Evolutionary conservation across 345 rosid species (phyloP), one percentile per base, ranked within the genome.

Genomic region (Brassica juncea): DNA sequence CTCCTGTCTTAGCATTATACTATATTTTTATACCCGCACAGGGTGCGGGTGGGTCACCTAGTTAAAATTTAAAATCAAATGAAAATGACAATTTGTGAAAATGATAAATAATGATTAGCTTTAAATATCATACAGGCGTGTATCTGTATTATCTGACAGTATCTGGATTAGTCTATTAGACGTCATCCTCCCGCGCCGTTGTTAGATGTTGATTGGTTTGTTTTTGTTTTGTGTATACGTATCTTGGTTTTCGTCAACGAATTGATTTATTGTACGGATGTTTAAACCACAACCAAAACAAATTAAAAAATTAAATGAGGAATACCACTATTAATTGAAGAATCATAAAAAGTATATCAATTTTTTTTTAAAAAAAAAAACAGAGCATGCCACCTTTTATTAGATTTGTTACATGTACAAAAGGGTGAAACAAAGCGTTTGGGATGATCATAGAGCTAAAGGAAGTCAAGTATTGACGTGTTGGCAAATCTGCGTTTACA

Each of bases 171-270:
- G 3, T 78, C 31, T 55, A 42, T 12, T 39, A 60, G 34, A 49
- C 74, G 49, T 73, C 74, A 73, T 68, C 74, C 44, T 60, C 65
- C 71, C 30, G 63, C 25, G 55, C 58, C 19, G 74, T 32, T 79
- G 78, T 19, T 47, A 47, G 74, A 73, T 68, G 74, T 73, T 68
- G 74, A 68, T 79, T 68, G 78, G 70, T 68, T 72, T 57, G 27
- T 19, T 55, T 11, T 72, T 2, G 19, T 65, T 64, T 19, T 4
- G 37, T 71, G 1, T 78, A 61, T 44, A 52, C 1, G 21, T 52
- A 10, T 39, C 7, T 12, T 68, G n/a, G 6, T 44, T 23, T 31
- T n/a, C 16, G 32, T 73, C 74, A 60, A 49, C 63, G 25, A 72
- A 12, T 8, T 58, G 73, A 79, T 66, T 23, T 25, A 16, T 19